These are phyloP conservation scores for Aureoboletus auriporus DNA, from an alignment of 768 basidiomycete species.

Conservation along the genomic window DNA sequence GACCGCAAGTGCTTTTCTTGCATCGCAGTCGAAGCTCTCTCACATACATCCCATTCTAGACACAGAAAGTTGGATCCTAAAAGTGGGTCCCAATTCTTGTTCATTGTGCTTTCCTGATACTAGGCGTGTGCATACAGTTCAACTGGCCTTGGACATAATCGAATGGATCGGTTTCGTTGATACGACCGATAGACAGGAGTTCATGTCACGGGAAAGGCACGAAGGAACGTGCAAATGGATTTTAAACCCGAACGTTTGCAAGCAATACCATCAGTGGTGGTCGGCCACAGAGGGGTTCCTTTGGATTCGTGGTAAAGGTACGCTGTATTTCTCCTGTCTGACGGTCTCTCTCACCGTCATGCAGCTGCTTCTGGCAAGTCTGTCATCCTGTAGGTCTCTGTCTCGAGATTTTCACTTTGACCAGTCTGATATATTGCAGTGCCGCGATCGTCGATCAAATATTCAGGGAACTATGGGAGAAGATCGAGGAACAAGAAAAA, in stretches of 20 bases:
- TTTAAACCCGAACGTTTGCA: constrained; percentile 16
- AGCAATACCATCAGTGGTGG: constrained; percentile 18
- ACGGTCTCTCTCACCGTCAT: constrained; percentile 1
- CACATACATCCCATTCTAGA: constrained; percentile 7
- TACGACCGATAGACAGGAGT: constrained; percentile 21
- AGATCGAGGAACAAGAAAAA: constrained; percentile 20
- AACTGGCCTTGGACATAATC: constrained; percentile 18
- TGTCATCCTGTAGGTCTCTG: constrained; percentile 18
- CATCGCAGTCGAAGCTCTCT: neutral
- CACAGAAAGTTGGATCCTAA: constrained; percentile 20
- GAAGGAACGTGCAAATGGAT: constrained; percentile 25
- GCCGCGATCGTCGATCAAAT: constrained; percentile 22
- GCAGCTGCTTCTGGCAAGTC: constrained; percentile 22
- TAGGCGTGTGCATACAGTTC: constrained; percentile 10
- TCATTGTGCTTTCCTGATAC: constrained; percentile 1
- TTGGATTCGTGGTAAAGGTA: constrained; percentile 25
- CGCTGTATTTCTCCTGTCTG: neutral
- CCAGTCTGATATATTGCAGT: constrained; percentile 11
- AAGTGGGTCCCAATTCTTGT: constrained; percentile 6
- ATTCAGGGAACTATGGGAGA: constrained; percentile 20
- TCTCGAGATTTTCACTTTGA: neutral
- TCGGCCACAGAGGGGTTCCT: constrained; percentile 18
- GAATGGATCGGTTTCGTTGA: constrained; percentile 24
- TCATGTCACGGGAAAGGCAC: constrained; percentile 21
- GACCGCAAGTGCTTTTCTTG: constrained; percentile 7